Evolutionary conservation across 139 green algal genomes (phyloP).

Genomic region (Parachlorella kessleri): DNA sequence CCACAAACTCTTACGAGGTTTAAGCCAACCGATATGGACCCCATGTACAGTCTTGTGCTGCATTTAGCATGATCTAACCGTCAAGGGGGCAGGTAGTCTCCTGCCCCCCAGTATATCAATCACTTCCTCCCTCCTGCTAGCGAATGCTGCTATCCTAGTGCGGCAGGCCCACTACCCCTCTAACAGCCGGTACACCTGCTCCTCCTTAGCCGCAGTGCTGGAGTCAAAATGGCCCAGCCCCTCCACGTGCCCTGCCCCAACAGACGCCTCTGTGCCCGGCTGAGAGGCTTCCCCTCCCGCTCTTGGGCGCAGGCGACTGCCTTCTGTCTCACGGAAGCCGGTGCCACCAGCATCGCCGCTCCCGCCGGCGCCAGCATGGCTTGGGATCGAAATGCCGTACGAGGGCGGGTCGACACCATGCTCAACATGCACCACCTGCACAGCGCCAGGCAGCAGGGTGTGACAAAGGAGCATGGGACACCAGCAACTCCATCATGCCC

Average conservation of each 20-base stretch:
- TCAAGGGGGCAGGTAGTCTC: neutral
- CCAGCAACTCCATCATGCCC: neutral
- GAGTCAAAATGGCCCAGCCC: slow-evolving; percentile 14
- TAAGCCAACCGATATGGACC: too few relatives aligned
- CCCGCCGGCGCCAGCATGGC: neutral
- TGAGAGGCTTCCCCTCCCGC: neutral
- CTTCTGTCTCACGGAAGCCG: slow-evolving; percentile 24
- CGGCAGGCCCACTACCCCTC: too few relatives aligned
- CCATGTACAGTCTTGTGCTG: too few relatives aligned
- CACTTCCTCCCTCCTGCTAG: neutral
- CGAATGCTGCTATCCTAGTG: too few relatives aligned
- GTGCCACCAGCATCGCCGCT: neutral
- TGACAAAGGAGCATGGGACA: too few relatives aligned
- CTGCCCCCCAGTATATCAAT: neutral
- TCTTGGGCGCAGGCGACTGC: neutral
- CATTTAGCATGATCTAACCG: neutral
- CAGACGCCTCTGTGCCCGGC: neutral
- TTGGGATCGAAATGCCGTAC: slow-evolving; percentile 16
- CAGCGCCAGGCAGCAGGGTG: too few relatives aligned
- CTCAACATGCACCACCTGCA: slow-evolving; percentile 20
- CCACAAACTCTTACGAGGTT: too few relatives aligned
- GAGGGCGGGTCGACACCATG: slow-evolving; percentile 21
- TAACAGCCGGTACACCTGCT: neutral
- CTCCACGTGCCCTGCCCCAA: neutral
- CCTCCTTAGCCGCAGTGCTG: slow-evolving; percentile 30